Base-by-base conservation (phyloP, 2,329 filamentous ascomycete species). In the Zalaria obscura region DNA sequence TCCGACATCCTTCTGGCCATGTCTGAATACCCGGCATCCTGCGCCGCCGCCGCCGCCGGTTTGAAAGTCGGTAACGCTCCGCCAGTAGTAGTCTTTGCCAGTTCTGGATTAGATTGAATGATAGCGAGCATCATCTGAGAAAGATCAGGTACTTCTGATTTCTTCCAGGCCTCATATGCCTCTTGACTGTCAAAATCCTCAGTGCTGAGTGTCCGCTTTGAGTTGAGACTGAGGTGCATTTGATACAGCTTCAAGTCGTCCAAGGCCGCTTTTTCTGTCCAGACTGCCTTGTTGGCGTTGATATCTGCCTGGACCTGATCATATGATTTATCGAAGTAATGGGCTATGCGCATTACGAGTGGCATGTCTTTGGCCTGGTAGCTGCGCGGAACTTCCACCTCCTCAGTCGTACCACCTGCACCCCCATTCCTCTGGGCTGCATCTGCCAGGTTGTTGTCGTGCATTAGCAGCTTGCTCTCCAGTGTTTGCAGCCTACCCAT, bases 341-440 rank as follows among this genome's bases (percentile, higher is more conserved):
- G 80, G 39, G 82, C 83, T 26, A 98, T 88, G 31, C 81, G 75
- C 58, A 91, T 81, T 27, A 94, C 91, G 63, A 95, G 74, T 32
- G 80, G 80, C 91, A 98, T 98, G 57, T 98, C 91, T 62, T 91
- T 94, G 56, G 96, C 81, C 60, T 95, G 85, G 60, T 94, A 85
- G 55, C 78, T 91, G 44, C 93, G 67, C 7, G 89, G 87, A 3
- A 87, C 76, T 43, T 83, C 72, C 25, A 89, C 83, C 59, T 95
- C 89, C 48, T 91, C 72, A 5, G 80, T 83, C 38, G 75, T 75
- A 31, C 77, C 63, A 9, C 77, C 70, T 52, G 64, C 68, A 37
- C 70, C 69, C 41, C 73, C 70, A 52, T 75, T 72, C 38, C 70
- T 70, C 38, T 72, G 66, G 50, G 53, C 70, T 50, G 73, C 71